Percentiles rank a stretch among this genome's conserved stretches.
Evolutionary conservation across 805 yeast species (phyloP).

Genomic region (Zygotorulaspora danielsina): DNA sequence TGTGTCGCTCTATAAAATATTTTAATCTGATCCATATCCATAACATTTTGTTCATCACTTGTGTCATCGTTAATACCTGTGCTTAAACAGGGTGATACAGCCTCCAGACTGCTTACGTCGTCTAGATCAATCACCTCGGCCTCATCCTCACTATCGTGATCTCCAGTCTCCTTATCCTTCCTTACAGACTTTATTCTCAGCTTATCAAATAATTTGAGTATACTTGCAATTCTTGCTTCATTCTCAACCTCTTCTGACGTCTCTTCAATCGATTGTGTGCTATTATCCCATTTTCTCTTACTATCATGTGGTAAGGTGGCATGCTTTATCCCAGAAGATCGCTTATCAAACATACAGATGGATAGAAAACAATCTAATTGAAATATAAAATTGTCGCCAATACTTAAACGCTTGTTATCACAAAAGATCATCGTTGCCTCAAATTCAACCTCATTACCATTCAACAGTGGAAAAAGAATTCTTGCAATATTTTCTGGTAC

Average conservation of each 20-base stretch:
- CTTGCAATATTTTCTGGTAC: constrained; percentile 65
- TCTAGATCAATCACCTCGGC: constrained; percentile 36
- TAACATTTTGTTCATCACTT: constrained; percentile 37
- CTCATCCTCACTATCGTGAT: constrained; percentile 18
- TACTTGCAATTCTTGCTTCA: constrained; percentile 51
- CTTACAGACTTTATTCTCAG: constrained; percentile 34
- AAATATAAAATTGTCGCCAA: constrained; percentile 72
- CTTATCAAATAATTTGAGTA: constrained; percentile 52
- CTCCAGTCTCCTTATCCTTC: constrained; percentile 7
- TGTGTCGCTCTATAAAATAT: constrained; percentile 72
- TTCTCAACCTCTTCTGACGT: constrained; percentile 49
- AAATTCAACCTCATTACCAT: constrained; percentile 49
- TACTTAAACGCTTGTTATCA: constrained; percentile 49
- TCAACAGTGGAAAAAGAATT: constrained; percentile 58
- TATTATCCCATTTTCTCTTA: constrained; percentile 19
- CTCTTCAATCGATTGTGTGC: constrained; percentile 38
- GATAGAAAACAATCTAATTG: constrained; percentile 64
- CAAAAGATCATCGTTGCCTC: constrained; percentile 56
- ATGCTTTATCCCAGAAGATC: constrained; percentile 4
- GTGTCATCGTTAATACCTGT: constrained; percentile 11
- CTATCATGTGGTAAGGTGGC: constrained; percentile 4
- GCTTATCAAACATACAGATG: constrained; percentile 31
- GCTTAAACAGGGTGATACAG: constrained; percentile 13
- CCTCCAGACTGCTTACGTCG: constrained; percentile 33
- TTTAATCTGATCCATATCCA: constrained; percentile 68